Base-by-base conservation (phyloP, 225 moss, liverwort and hornwort species). In the Physcomitrellopsis africana region DNA sequence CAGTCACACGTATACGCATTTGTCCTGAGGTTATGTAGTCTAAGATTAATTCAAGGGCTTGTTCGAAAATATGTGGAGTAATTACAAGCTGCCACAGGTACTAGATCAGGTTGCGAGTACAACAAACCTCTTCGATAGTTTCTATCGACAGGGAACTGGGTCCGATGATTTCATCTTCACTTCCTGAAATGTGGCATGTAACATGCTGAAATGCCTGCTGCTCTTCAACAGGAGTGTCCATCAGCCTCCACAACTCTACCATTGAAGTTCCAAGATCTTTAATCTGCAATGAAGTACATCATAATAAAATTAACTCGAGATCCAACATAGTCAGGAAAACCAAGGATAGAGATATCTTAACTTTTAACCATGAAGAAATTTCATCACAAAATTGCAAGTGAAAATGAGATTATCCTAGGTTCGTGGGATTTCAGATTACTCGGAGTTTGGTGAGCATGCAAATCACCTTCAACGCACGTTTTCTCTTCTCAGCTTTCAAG, bases 161-260 rank as follows among this genome's bases (percentile, higher is more conserved):
- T 8, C 81, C 72, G 2, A 90, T 87, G 17, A 95, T 91, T 76
- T 93, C 90, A 37, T 89, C 87, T 60, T 93, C 97, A 20, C 77
- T 80, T 9, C 93, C 92, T 26, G 93, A 85, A 66, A 99, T 93
- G 69, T 85, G 93, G 72, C 97, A 92, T 2, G 97, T 99, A 22
- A 99, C 86, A 26, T 99, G 97, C 57, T 86, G 88, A 68, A 94
- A 99, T 16, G 86, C 48, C 54, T 89, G 87, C 66, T 99, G 97
- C 76, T 99, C 97, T 66, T 93, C 87, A 0, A 60, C 70, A 68
- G 93, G 89, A 65, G 97, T 99, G 71, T 89, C 95, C 97, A 99
- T 99, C 42, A 99, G 84, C 55, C 79, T 93, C 97, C 97, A 99
- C n/a, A 99, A 84, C 83, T 99, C 95, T 14, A 99, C 79, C 94